Evolutionary conservation across 108 stramenopile genomes (phyloP).

Genomic region (Aureococcus anophagefferens): DNA sequence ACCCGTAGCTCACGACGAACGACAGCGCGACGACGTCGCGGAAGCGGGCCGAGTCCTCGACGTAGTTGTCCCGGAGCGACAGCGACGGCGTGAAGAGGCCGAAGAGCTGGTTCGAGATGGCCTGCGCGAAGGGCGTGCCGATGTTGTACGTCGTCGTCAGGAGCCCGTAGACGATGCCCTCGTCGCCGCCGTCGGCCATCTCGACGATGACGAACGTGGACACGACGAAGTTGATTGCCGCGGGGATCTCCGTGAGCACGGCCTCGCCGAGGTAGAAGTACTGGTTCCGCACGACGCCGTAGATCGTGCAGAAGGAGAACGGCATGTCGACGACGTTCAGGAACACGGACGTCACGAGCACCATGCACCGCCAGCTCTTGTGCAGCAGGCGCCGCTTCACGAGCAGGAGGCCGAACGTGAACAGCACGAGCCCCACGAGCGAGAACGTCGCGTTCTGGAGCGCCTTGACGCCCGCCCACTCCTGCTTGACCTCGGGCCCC

Average conservation of each 20-base stretch:
- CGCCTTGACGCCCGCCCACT: neutral
- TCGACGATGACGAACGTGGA: neutral
- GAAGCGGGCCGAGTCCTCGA: neutral
- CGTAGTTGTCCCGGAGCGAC: neutral
- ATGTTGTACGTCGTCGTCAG: neutral
- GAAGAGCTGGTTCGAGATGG: slow-evolving; percentile 1
- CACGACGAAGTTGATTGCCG: neutral
- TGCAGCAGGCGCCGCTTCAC: neutral
- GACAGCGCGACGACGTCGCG: neutral
- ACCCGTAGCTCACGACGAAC: neutral
- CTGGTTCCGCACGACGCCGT: neutral
- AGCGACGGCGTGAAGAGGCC: neutral
- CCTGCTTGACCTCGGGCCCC: neutral
- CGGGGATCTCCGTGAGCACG: neutral
- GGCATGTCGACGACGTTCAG: neutral
- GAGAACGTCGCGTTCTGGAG: neutral
- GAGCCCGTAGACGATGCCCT: neutral
- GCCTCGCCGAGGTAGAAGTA: neutral
- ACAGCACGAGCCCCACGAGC: neutral
- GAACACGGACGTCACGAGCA: neutral
- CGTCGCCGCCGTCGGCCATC: slow-evolving; percentile 1
- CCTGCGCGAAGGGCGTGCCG: neutral
- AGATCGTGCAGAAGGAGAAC: neutral
- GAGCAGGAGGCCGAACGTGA: neutral
- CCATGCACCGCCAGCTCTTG: neutral